A percentile compares a stretch with the other conserved stretches of the same genome.
Conservation (phyloP, 495 filamentous ascomycete species). For the Trichocladium antarcticum region DNA sequence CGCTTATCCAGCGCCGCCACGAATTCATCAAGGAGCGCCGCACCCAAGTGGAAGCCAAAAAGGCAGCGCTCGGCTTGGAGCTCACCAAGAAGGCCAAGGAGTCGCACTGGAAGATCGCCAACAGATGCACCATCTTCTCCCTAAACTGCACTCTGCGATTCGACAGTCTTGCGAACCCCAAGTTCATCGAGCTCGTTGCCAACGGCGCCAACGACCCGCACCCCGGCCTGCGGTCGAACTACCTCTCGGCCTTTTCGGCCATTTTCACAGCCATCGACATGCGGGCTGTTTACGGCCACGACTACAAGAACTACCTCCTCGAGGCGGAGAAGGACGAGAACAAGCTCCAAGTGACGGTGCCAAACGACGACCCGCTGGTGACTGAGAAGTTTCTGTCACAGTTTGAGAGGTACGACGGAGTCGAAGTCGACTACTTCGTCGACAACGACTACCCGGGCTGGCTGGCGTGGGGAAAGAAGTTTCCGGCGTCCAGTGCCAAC, state of each 20-base stretch:
- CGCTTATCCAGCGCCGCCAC: conserved; percentile 52
- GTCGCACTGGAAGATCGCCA: conserved; percentile 94
- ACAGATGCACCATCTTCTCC: conserved; percentile 75
- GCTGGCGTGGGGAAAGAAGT: conserved; percentile 87
- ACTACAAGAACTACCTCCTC: conserved; percentile 71
- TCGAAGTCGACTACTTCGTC: conserved; percentile 68
- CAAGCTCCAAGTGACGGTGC: conserved; percentile 60
- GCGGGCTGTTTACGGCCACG: conserved; percentile 73
- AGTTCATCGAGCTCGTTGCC: conserved; percentile 75
- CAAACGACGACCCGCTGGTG: conserved; percentile 60
- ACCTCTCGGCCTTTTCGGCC: conserved; percentile 65
- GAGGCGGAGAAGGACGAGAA: conserved; percentile 64
- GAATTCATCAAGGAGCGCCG: conserved; percentile 63
- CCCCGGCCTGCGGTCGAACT: conserved; percentile 70
- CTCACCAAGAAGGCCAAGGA: conserved; percentile 63
- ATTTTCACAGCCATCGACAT: conserved; percentile 76
- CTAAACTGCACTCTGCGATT: conserved; percentile 82
- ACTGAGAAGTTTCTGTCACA: conserved; percentile 64
- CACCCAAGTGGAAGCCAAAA: conserved; percentile 65
- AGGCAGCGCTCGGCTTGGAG: conserved; percentile 66
- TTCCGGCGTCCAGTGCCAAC: conserved; percentile 64
- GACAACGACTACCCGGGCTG: conserved; percentile 90
- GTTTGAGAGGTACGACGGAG: conserved; percentile 63
- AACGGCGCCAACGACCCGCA: conserved; percentile 81
- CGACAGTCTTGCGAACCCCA: conserved; percentile 68